phyloP scores from a whole-genome alignment of 2,329 filamentous ascomycete species.

The Chaetomium sp. region DNA sequence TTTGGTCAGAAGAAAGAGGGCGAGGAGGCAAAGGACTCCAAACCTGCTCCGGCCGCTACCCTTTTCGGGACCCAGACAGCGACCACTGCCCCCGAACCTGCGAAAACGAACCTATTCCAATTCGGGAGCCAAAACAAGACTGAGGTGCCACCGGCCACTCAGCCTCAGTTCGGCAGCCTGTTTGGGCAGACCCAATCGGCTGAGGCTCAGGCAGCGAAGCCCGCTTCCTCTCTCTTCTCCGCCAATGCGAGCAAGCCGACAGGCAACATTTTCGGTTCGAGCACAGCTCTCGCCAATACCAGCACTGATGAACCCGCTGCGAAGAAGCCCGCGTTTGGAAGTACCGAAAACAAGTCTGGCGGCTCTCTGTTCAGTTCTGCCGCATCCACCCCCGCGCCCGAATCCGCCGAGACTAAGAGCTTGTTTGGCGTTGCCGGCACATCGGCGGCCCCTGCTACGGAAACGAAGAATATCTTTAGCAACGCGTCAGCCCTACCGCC shows the following conservation, averaged over 20 bases:
- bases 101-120: slow-evolving; percentile 36
- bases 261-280: slow-evolving; percentile 23
- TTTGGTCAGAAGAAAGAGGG: slow-evolving; percentile 30
- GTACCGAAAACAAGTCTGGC: slow-evolving; percentile 19
- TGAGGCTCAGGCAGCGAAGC: slow-evolving; percentile 23
- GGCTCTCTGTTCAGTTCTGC: slow-evolving; percentile 30
- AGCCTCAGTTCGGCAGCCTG: slow-evolving; percentile 24
- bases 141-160: slow-evolving; percentile 22
- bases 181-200: slow-evolving; percentile 30
- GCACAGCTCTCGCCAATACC: slow-evolving; percentile 25
- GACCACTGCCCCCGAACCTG: slow-evolving; percentile 20
- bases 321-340: slow-evolving; percentile 37
- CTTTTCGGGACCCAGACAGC: slow-evolving; percentile 33
- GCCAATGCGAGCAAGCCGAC: slow-evolving; percentile 16
- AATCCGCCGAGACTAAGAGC: slow-evolving; percentile 29
- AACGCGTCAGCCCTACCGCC: slow-evolving; percentile 7
- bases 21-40: slow-evolving; percentile 26
- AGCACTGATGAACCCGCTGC: slow-evolving; percentile 30
- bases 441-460: slow-evolving; percentile 26
- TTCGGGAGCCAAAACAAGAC: slow-evolving; percentile 42
- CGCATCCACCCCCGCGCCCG: slow-evolving; percentile 27
- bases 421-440: slow-evolving; percentile 25
- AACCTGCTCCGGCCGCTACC: slow-evolving; percentile 26
- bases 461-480: slow-evolving; percentile 32
- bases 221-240: slow-evolving; percentile 23